Evolutionary conservation across 768 basidiomycete genomes (phyloP).

Genomic region (Suillus spraguei): DNA sequence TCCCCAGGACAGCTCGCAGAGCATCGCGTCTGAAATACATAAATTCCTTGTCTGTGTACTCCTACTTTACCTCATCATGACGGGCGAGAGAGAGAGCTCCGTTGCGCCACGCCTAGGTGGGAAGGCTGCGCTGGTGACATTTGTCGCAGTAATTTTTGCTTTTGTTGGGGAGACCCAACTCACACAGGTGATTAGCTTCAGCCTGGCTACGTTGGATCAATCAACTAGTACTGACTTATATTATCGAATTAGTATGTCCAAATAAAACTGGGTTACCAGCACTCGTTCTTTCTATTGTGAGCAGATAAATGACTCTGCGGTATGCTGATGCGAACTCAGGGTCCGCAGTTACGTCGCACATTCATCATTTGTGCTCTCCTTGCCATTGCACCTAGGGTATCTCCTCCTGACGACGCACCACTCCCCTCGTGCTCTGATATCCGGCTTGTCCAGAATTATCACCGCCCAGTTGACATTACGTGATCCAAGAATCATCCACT

Average conservation of each 20-base stretch:
- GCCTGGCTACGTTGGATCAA: background rate
- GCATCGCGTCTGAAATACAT: no score
- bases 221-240: conserved; percentile 9
- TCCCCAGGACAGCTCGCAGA: no score
- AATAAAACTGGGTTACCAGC: conserved; percentile 71
- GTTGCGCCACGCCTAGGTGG: conserved; percentile 44
- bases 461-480: conserved; percentile 28
- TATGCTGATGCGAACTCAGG: conserved; percentile 11
- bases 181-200: conserved; percentile 58
- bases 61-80: conserved; percentile 12
- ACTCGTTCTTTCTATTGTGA: conserved; percentile 90
- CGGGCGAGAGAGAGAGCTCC: background rate
- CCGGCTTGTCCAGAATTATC: conserved; percentile 53
- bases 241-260: conserved; percentile 68
- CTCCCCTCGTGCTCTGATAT: conserved; percentile 50
- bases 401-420: conserved; percentile 54
- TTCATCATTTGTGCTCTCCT: conserved; percentile 73
- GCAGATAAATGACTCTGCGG: conserved; percentile 26
- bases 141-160: conserved; percentile 60
- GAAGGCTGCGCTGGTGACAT: conserved; percentile 52
- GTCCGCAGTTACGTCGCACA: conserved; percentile 80
- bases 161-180: conserved; percentile 81
- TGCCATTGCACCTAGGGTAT: conserved; percentile 80
- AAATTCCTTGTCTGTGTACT: background rate
- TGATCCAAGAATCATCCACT: conserved; percentile 14